Evolutionary conservation across 2,329 filamentous ascomycete species (phyloP).

Genomic region (Exophiala lecanii-corni): DNA sequence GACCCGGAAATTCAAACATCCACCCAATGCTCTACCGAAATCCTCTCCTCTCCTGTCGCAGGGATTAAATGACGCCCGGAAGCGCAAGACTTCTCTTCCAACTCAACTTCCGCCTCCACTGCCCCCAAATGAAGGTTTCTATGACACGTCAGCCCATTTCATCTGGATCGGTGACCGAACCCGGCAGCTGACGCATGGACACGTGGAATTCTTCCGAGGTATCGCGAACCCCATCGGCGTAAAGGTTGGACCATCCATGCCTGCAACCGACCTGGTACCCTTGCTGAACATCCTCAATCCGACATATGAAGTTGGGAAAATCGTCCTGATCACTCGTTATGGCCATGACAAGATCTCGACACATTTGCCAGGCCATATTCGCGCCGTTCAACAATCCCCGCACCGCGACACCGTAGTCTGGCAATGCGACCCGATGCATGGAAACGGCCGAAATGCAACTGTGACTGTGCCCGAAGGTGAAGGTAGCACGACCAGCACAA

Average conservation of each 20-base stretch:
- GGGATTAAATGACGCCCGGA: slow-evolving; percentile 9
- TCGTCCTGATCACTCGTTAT: slow-evolving; percentile 94
- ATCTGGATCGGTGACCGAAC: slow-evolving; percentile 98
- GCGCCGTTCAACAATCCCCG: slow-evolving; percentile 75
- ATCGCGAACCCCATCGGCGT: slow-evolving; percentile 94
- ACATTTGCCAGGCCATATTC: slow-evolving; percentile 79
- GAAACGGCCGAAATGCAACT: slow-evolving; percentile 55
- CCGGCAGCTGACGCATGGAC: slow-evolving; percentile 83
- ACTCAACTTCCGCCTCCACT: slow-evolving; percentile 23
- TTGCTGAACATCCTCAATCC: slow-evolving; percentile 87
- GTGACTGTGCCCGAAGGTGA: slow-evolving; percentile 38
- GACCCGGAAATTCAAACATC: slow-evolving; percentile 69
- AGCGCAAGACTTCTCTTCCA: slow-evolving; percentile 28
- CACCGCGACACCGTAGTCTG: slow-evolving; percentile 67
- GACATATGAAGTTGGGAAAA: slow-evolving; percentile 74
- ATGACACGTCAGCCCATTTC: slow-evolving; percentile 93
- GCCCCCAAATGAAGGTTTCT: slow-evolving; percentile 60
- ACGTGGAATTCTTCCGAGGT: slow-evolving; percentile 96
- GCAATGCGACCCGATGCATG: slow-evolving; percentile 99
- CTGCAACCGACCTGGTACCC: slow-evolving; percentile 66
- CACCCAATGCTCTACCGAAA: slow-evolving; percentile 40
- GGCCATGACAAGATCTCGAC: slow-evolving; percentile 70
- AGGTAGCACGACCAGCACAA: slow-evolving; percentile 59
- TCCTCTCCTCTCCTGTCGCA: slow-evolving; percentile 26
- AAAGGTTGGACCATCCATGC: slow-evolving; percentile 88